Base-by-base conservation (phyloP, 768 basidiomycete species). In the Amanita pallidorosea region DNA sequence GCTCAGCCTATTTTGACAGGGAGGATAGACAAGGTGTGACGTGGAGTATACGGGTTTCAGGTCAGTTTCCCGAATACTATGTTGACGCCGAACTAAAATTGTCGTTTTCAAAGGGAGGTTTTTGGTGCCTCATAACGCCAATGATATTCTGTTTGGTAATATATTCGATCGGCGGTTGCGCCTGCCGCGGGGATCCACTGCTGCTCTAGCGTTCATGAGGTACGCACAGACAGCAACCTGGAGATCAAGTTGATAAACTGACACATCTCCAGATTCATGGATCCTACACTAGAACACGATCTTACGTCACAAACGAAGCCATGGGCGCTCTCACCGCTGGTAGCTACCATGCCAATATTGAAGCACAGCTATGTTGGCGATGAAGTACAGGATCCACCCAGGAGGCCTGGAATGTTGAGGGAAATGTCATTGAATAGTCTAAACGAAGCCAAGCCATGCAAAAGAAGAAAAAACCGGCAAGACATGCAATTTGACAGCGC, bases 41-140 rank as follows among this genome's bases (percentile, higher is more conserved):
- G 15, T 96, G 92, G 89, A 91, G 88, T 62, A 88, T 96, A 41
- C 89, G 92, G 58, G 80, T 91, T 23, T 85, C 83, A 76, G 92
- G 92, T 86, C 49, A 45, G 75, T 58, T 31, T 38, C 27, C 12
- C 38, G 20, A 2, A 47, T 18, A 31, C 18, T 47, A 8, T 9
- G 18, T 23, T 22, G 31, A 27, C 5, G 11, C 15, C 29, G 20
- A 12, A 2, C 20, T n/a, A 20, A 33, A 9, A 25, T 2, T 23
- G 4, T 4, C 36, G 34, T 41, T 17, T 29, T 4, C 33, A 4
- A 55, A 88, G 86, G 85, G 59, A 67, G 85, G 58, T 94, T 92
- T 69, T 68, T 90, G 57, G 69, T 76, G 15, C 72, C 79, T 5
- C 69, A 74, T 52, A 79, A 77, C 12, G 80, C 83, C 3, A 82